These are phyloP conservation scores for Thelonectria discophora DNA, from an alignment of 2,329 filamentous ascomycete genomes.

Conservation along the genomic window DNA sequence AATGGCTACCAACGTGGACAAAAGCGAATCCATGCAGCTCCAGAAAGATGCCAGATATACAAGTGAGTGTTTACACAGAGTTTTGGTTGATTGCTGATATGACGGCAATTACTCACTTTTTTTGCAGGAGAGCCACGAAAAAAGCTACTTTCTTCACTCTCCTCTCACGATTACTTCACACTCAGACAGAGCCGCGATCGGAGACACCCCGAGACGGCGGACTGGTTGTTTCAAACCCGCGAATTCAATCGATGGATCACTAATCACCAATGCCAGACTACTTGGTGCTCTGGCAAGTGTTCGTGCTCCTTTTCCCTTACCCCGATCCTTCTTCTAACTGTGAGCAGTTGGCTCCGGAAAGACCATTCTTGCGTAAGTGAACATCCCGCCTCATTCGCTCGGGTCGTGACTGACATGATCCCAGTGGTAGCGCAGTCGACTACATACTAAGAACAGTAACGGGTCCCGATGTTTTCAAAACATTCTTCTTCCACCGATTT, in stretches of 20 bases:
- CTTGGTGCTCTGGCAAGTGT: constrained; percentile 48
- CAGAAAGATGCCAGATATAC: background rate
- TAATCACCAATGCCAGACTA: background rate
- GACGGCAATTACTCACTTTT: background rate
- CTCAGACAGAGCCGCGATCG: constrained; percentile 26
- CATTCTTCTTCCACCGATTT: constrained; percentile 28
- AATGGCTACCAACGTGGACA: background rate
- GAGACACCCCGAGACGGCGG: constrained; percentile 38
- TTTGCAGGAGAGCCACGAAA: background rate
- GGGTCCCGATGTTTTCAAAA: background rate
- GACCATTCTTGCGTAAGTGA: constrained; percentile 27
- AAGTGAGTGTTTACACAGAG: background rate
- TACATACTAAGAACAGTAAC: constrained; percentile 16
- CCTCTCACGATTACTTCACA: background rate
- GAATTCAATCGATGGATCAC: constrained; percentile 41
- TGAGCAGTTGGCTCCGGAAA: constrained; percentile 44
- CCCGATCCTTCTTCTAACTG: background rate
- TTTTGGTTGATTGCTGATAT: background rate
- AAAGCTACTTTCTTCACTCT: background rate
- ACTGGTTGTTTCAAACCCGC: constrained; percentile 39
- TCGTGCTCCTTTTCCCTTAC: background rate
- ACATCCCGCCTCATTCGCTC: background rate
- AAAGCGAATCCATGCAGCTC: background rate
- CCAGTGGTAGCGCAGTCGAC: constrained; percentile 27
- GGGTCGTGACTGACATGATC: background rate